These are phyloP conservation scores for Ustilago crameri DNA, from an alignment of 1,284 basidiomycete species.

Conservation along the genomic window DNA sequence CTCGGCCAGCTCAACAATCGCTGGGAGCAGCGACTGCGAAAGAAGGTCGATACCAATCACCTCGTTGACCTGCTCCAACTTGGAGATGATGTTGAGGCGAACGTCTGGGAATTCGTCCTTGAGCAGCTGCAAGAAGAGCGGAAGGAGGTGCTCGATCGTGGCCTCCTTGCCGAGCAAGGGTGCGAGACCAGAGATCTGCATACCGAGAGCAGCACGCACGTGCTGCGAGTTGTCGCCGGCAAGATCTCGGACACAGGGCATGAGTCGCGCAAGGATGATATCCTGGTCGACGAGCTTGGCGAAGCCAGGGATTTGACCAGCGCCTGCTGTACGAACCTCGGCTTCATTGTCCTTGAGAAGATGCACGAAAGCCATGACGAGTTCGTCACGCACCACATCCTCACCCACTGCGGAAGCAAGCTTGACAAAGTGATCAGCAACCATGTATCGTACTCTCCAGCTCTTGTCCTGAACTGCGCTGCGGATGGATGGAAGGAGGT, in stretches of 20 bases:
- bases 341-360: constrained; percentile 98
- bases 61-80: constrained; percentile 93
- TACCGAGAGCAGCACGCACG: constrained; percentile 94
- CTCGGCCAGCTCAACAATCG: constrained; percentile 97
- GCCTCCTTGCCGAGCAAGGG: constrained; percentile 92
- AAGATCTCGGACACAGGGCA: constrained; percentile 96
- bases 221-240: constrained; percentile 95
- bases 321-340: constrained; percentile 94
- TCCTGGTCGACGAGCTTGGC: constrained; percentile 93
- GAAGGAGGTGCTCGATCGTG: constrained; percentile 95
- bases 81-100: constrained; percentile 96
- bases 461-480: constrained; percentile 93
- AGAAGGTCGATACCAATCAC: constrained; percentile 97
- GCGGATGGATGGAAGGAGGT: constrained; percentile 81
- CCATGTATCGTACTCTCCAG: constrained; percentile 99
- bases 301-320: constrained; percentile 97
- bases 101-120: constrained; percentile 99
- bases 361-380: constrained; percentile 91
- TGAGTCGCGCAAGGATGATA: constrained; percentile 88
- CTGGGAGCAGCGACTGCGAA: constrained; percentile 93
- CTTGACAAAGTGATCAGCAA: constrained; percentile 96
- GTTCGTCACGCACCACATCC: constrained; percentile 91
- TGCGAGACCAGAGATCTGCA: constrained; percentile 96
- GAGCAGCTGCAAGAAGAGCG: constrained; percentile 92
- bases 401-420: constrained; percentile 89